Evolutionary conservation across 108 stramenopile species (phyloP).

Genomic region (Nitzschia inconspicua): DNA sequence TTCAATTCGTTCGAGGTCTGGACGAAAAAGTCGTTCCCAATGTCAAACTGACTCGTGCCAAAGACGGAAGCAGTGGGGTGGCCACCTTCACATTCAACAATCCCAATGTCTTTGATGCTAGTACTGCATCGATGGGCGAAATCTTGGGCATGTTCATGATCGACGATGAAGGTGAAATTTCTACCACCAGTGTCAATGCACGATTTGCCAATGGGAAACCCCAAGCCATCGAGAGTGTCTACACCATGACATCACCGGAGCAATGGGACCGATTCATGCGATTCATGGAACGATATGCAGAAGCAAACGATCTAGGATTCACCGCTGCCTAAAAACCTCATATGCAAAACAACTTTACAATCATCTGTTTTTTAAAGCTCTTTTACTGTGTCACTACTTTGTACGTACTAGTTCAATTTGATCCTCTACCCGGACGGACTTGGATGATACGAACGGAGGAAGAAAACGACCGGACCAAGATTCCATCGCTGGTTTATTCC

Average conservation of each 20-base stretch:
- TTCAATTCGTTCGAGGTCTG: slow-evolving; percentile 70
- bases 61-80: slow-evolving; percentile 62
- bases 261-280: slow-evolving; percentile 88
- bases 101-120: slow-evolving; percentile 80
- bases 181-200: slow-evolving; percentile 71
- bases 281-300: slow-evolving; percentile 80
- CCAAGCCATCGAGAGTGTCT: slow-evolving; percentile 59
- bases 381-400: too few species aligned
- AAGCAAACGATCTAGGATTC: slow-evolving; percentile 73
- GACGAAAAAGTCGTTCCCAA: slow-evolving; percentile 71
- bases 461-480: too few species aligned
- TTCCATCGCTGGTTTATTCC: too few species aligned
- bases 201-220: slow-evolving; percentile 78
- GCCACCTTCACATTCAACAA: slow-evolving; percentile 70
- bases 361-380: too few species aligned
- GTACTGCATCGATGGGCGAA: slow-evolving; percentile 54
- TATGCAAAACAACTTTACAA: too few species aligned
- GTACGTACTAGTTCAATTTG: too few species aligned
- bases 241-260: slow-evolving; percentile 67
- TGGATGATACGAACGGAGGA: too few species aligned
- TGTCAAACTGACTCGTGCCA: slow-evolving; percentile 70
- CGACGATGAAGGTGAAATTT: slow-evolving; percentile 57
- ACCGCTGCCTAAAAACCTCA: too few species aligned
- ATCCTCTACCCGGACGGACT: too few species aligned
- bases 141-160: slow-evolving; percentile 73